Base-by-base conservation (phyloP, 1,284 basidiomycete species). In the Ceratobasidium sp. region DNA sequence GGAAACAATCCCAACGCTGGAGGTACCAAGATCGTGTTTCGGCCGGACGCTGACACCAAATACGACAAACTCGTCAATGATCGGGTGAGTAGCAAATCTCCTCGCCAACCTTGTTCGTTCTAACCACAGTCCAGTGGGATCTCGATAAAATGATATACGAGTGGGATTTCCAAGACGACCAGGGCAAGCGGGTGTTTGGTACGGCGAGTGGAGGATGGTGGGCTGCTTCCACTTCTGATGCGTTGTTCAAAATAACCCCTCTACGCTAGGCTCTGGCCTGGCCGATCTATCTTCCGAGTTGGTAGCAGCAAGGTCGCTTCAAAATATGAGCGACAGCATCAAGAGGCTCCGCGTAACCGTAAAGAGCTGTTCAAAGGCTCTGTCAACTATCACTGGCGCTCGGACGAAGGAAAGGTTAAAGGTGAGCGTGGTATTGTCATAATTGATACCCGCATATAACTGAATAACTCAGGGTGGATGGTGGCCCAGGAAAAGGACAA, bases 191-290 rank as follows among this genome's bases (percentile, higher is more conserved):
- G 7, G 31, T 57, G 20, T 47, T 43, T 50, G 69, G 69, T 42
- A 56, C 60, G 13, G 69, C 69, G 34, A 55, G 31, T n/a, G 57
- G 69, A n/a, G 69, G 69, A 53, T 70, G 69, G 69, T 70, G 45
- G 20, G 43, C n/a, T n/a, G n/a, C n/a, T n/a, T n/a, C n/a, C n/a
- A n/a, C n/a, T n/a, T n/a, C n/a, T n/a, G n/a, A n/a, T n/a, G n/a
- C n/a, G n/a, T n/a, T n/a, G n/a, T n/a, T n/a, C n/a, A n/a, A n/a
- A n/a, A n/a, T n/a, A n/a, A n/a, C n/a, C n/a, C 27, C 45, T 20
- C 12, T 32, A 43, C 25, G 10, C 2, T n/a, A 70, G 69, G 69
- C 31, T 70, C 7, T 70, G 69, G 69, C 69, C 69, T 10, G 69
- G 69, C 17, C 60, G 69, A 22, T 67, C 69, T 15, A 65, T 70